A percentile compares a stretch with the other conserved stretches of the same genome.
phyloP scores from a whole-genome alignment of 352 stramenopile genomes.

The Bremia lactucae region DNA sequence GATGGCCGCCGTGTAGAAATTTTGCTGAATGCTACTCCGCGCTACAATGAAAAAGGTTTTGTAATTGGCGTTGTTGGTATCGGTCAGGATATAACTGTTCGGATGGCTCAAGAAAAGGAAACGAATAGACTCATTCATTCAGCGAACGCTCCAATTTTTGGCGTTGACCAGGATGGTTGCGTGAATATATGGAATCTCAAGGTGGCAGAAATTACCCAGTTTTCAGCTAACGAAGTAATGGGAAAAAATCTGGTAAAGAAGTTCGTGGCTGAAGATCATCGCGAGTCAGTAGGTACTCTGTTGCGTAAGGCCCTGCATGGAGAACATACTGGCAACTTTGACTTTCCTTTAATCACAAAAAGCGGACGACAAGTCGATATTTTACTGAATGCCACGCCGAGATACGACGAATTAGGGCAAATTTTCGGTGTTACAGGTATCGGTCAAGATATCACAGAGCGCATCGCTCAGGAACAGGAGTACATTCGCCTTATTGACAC shows the following conservation, averaged over 20 bases:
- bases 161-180: slow-evolving; percentile 39
- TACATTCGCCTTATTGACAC: slow-evolving; percentile 56
- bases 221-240: slow-evolving; percentile 67
- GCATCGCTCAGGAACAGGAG: too few relatives aligned
- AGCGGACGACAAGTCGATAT: slow-evolving; percentile 35
- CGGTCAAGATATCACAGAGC: slow-evolving; percentile 66
- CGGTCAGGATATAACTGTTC: slow-evolving; percentile 49
- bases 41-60: slow-evolving; percentile 41
- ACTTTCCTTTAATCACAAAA: slow-evolving; percentile 58
- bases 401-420: slow-evolving; percentile 49
- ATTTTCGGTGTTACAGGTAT: slow-evolving; percentile 78
- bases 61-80: slow-evolving; percentile 57
- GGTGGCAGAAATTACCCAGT: slow-evolving; percentile 65
- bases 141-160: slow-evolving; percentile 67
- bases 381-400: slow-evolving; percentile 57
- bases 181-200: slow-evolving; percentile 77
- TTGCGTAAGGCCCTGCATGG: slow-evolving; percentile 35
- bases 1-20: slow-evolving; percentile 33
- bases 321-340: slow-evolving; percentile 65
- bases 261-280: slow-evolving; percentile 28
- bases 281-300: slow-evolving; percentile 14
- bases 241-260: slow-evolving; percentile 56
- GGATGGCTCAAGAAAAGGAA: slow-evolving; percentile 62
- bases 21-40: slow-evolving; percentile 40
- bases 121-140: slow-evolving; percentile 54